Base-by-base conservation (phyloP, 441 rosid genomes). In the Gossypium davidsonii region DNA sequence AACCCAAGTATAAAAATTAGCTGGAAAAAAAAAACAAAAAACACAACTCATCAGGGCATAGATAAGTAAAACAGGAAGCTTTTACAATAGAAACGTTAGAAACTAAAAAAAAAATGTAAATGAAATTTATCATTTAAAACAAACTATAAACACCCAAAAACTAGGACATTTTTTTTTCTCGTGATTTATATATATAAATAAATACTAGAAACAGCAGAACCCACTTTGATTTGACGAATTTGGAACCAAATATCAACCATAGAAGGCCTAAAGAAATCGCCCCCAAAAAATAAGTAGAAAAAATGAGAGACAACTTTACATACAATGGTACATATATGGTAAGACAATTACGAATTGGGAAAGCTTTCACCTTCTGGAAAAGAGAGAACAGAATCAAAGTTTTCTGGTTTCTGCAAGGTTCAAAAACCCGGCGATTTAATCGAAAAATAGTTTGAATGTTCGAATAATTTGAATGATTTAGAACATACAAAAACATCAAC, bases 61-160 rank as follows among this genome's bases (percentile, higher is more conserved):
- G 58, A 21, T 14, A 37, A 34, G n/a, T 37, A 3, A 34, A 62
- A 62, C 10, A 37, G 67, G 23, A 8, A 15, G 46, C 49, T 3
- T 48, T 26, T n/a, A 49, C 44, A 26, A 66, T 34, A 46, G 20
- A 23, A 66, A 23, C 7, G 56, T 46, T 11, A 23, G 70, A 21
- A 65, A 46, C 12, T 1, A 1, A 4, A 37, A 18, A 37, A 66
- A 34, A 34, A 34, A 34, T 6, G 9, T 34, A 7, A 46, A 0
- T 2, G 12, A 23, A 67, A 46, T 14, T 66, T 48, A 48, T 23
- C 70, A 44, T 14, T 66, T 25, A 23, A 39, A 63, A 62, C 67
- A 34, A 64, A 42, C 51, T 23, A 66, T 15, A 66, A 67, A 67
- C 42, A 67, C 44, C 42, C 58, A 67, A 49, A 21, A 23, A 66